phyloP scores from a whole-genome alignment of 2,329 filamentous ascomycete genomes.

The Didymellaceae sp. region DNA sequence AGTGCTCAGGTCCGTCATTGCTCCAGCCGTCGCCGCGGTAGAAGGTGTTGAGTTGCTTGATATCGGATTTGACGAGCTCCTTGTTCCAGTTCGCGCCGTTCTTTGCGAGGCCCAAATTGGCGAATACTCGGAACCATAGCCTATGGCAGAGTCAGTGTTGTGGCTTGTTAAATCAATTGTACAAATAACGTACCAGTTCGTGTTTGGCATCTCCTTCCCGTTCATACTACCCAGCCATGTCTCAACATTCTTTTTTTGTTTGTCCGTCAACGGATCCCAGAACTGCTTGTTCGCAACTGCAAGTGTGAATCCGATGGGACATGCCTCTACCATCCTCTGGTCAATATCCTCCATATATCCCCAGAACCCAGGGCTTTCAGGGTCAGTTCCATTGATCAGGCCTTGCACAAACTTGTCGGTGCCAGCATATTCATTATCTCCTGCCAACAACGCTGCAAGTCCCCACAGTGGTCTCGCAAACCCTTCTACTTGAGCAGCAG shows the following conservation, averaged over 20 bases:
- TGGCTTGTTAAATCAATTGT: neutral
- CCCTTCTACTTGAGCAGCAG: constrained; percentile 78
- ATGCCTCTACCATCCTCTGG: constrained; percentile 86
- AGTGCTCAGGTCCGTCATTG: constrained; percentile 78
- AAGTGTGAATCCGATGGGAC: constrained; percentile 76
- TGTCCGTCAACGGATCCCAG: constrained; percentile 69
- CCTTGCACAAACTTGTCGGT: constrained; percentile 73
- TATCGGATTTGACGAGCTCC: constrained; percentile 73
- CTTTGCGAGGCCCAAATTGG: constrained; percentile 77
- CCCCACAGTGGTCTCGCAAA: constrained; percentile 79
- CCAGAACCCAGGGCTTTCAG: constrained; percentile 75
- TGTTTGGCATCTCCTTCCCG: constrained; percentile 72
- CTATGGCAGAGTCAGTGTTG: constrained; percentile 51
- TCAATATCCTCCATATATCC: constrained; percentile 77
- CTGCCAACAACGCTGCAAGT: constrained; percentile 72
- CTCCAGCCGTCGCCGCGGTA: constrained; percentile 84
- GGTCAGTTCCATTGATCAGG: constrained; percentile 73
- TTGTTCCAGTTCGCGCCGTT: constrained; percentile 76
- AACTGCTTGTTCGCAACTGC: constrained; percentile 69
- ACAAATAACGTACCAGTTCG: constrained; percentile 64
- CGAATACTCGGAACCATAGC: constrained; percentile 87
- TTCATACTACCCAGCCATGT: constrained; percentile 79
- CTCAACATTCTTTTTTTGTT: constrained; percentile 70
- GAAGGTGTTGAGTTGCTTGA: constrained; percentile 79
- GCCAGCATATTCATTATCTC: constrained; percentile 68